Evolutionary conservation across 768 basidiomycete genomes (phyloP).

Genomic region (Phanerodontia chrysosporium): DNA sequence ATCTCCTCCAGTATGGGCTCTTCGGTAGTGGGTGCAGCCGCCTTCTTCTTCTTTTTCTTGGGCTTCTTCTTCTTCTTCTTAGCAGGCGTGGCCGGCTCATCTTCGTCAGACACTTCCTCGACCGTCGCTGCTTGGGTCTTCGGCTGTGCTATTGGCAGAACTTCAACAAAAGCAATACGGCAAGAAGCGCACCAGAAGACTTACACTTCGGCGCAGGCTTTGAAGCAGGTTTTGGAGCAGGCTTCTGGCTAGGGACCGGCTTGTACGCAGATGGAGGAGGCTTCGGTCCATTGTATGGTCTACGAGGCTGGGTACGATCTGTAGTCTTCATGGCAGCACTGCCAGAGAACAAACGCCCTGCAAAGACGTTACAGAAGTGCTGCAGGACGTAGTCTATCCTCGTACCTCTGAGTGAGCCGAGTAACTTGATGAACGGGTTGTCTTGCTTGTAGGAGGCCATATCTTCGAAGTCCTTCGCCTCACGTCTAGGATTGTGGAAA

Average conservation of each 20-base stretch:
- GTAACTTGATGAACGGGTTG: conserved; percentile 75
- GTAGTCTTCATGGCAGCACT: conserved; percentile 41
- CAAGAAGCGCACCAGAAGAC: background rate
- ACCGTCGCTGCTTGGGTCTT: conserved; percentile 48
- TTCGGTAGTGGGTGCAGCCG: conserved; percentile 29
- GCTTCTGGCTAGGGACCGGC: background rate
- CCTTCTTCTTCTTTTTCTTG: conserved; percentile 71
- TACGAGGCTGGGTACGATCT: conserved; percentile 28
- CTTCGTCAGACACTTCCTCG: conserved; percentile 75
- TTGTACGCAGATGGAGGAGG: conserved; percentile 3
- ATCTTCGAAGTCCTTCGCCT: conserved; percentile 34
- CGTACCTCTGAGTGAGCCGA: conserved; percentile 77
- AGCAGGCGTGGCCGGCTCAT: conserved; percentile 35
- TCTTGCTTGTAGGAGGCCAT: conserved; percentile 50
- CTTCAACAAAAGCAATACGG: background rate
- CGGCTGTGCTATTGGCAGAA: background rate
- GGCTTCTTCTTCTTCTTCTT: conserved; percentile 79
- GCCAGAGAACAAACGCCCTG: conserved; percentile 65
- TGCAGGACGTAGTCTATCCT: too few relatives aligned
- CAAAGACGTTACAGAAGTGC: too few relatives aligned
- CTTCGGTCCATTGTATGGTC: conserved; percentile 15
- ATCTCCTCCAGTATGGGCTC: conserved; percentile 71
- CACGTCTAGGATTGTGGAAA: conserved; percentile 47
- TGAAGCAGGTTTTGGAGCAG: background rate
- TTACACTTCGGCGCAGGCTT: background rate